Evolutionary conservation across 176 grass and related monocot species (phyloP).

Genomic region (Musa beccarii): DNA sequence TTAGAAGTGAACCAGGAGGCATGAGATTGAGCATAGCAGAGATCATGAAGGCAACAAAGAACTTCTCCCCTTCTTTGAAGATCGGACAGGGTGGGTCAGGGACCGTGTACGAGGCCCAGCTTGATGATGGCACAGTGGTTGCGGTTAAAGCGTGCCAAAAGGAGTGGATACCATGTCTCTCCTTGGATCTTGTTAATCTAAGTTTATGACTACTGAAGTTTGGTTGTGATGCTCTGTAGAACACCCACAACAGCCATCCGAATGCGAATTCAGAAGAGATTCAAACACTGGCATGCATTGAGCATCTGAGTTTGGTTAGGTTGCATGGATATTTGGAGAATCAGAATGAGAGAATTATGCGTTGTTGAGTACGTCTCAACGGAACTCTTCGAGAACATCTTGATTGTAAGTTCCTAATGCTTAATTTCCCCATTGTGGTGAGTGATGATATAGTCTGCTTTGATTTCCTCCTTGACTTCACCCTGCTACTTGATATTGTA

Average conservation of each 20-base stretch:
- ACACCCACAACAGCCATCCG: not conserved
- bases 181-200: not conserved
- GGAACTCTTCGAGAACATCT: constrained; percentile 18
- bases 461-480: not conserved
- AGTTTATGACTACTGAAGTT: not conserved
- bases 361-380: constrained; percentile 8
- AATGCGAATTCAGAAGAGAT: constrained; percentile 12
- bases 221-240: not conserved
- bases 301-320: constrained; percentile 9
- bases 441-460: not conserved
- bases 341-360: constrained; percentile 9
- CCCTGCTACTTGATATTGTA: not conserved
- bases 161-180: not conserved
- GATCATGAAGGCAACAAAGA: constrained; percentile 5
- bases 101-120: not conserved
- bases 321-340: constrained; percentile 5
- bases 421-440: not conserved
- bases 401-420: constrained; percentile 3
- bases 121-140: constrained; percentile 2
- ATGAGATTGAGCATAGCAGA: not conserved
- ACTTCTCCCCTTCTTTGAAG: constrained; percentile 11
- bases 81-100: constrained; percentile 7
- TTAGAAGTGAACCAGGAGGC: not conserved
- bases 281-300: constrained; percentile 2
- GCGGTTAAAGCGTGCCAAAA: constrained; percentile 10